Conservation (phyloP, 192 early-diverging fungal species). For the Jimgerdemannia flammicorona region DNA sequence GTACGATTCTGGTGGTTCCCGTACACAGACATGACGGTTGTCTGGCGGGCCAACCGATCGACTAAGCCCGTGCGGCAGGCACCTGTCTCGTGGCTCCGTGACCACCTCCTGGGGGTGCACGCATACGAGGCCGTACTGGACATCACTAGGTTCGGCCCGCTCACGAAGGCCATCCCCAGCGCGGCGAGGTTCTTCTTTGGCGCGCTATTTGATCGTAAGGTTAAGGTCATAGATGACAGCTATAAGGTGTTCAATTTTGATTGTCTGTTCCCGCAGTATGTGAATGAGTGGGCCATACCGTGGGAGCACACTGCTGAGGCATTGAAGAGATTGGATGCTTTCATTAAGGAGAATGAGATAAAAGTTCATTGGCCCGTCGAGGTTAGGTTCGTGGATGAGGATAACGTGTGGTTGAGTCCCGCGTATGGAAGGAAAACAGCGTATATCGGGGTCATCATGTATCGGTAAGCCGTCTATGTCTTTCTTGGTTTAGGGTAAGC, state of each 20-base stretch:
- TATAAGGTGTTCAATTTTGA: slow-evolving; percentile 66
- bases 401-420: slow-evolving; percentile 72
- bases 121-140: slow-evolving; percentile 56
- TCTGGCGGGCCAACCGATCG: slow-evolving; percentile 66
- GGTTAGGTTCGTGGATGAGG: slow-evolving; percentile 61
- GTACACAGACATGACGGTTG: slow-evolving; percentile 62
- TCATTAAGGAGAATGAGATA: slow-evolving; percentile 47
- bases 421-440: slow-evolving; percentile 59
- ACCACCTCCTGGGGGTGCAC: slow-evolving; percentile 33
- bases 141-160: slow-evolving; percentile 45
- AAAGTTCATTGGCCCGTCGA: slow-evolving; percentile 75
- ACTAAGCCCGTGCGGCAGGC: slow-evolving; percentile 21
- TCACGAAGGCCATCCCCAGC: slow-evolving; percentile 33
- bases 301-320: slow-evolving; percentile 52
- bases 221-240: slow-evolving; percentile 57
- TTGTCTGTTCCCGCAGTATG: slow-evolving; percentile 67
- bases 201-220: slow-evolving; percentile 37
- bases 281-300: slow-evolving; percentile 75
- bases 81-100: slow-evolving; percentile 18
- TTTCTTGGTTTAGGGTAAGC: not conserved
- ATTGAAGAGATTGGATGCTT: slow-evolving; percentile 45
- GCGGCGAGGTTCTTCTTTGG: slow-evolving; percentile 54
- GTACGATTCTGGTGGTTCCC: slow-evolving; percentile 80
- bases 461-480: slow-evolving; percentile 35
- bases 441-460: slow-evolving; percentile 79